Evolutionary conservation across 345 rosid genomes (phyloP), one percentile per base, ranked within the genome.

Genomic region (Pelargonium nanum): DNA sequence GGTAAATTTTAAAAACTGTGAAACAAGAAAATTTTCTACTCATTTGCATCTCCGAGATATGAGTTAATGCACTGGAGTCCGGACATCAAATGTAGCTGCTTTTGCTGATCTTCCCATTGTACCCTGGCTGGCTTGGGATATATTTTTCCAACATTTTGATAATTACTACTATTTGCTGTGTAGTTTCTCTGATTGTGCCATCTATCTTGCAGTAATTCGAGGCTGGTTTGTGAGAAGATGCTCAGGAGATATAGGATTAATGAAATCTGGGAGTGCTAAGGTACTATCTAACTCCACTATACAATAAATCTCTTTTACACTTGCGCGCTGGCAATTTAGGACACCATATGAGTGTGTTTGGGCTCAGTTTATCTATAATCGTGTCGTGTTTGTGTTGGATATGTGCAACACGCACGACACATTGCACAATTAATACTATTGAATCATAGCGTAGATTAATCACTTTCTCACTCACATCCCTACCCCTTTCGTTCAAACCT

Each of bases 141-240:
- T 53, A 30, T 23, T 45, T 48, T 55, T 19, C 4, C 34, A 50
- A 24, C 58, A 61, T 22, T 24, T 16, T 10, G 22, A 17, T 23
- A 19, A 22, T 40, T 28, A 26, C 28, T 19, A 19, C 26, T 10
- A 6, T 50, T 26, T 2, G 22, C 26, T 12, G 10, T 0, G 19
- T 48, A 51, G 44, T 65, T 57, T 15, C 22, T 53, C 24, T 55
- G 53, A 59, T 45, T 55, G 28, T 51, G 22, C 45, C 2, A 25
- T 50, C 16, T 58, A 48, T 66, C 22, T 61, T 78, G 75, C 80
- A 93, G 99, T 56, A 56, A 82, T 89, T 70, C 99, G 99, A 58
- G 99, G 99, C 62, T 89, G 92, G 88, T 73, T 87, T 81, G 96
- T 87, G 61, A 81, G 99, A 83, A 81, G 87, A 78, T 93, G 91